Evolutionary conservation across 2,329 filamentous ascomycete genomes (phyloP), one percentile per base, ranked within the genome.

Genomic region (Fusarium azukiicola): DNA sequence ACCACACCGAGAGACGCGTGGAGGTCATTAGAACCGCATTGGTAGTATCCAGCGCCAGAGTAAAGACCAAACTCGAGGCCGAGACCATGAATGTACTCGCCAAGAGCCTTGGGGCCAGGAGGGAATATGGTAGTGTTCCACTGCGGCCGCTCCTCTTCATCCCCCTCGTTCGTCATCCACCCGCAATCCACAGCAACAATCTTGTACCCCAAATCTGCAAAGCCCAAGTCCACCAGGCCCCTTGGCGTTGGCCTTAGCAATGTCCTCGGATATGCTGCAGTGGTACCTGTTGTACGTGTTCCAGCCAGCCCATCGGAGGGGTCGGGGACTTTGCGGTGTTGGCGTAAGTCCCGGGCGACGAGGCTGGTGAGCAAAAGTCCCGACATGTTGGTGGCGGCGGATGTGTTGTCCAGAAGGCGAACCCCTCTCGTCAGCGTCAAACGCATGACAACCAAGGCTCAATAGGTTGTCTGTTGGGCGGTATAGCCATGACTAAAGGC

Each of bases 101-200:
- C 89, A 6, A 93, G 82, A 2, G 88, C 90, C 32, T 86, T 87
- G 21, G 91, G 87, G 0, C 90, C 90, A 1, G 90, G 90, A 0
- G 92, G 92, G 42, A 93, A 93, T 2, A 89, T 79, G 0, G 84
- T 87, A 11, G 84, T 77, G 71, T 93, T 91, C 88, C 90, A 93
- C 17, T 90, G 88, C 6, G 92, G 84, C 27, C 86, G 86, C 3
- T 89, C 90, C 14, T 91, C 84, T 0, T 85, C 81, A 49, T 90
- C 86, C 7, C 88, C 84, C 12, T 87, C 82, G 21, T 78, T 79
- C 0, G 85, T 81, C 32, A 86, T 88, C 93, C 93, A 94, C 1
- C 93, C 93, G 70, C 92, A 94, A 79, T 94, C 93, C 0, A 90
- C 88, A 0, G 91, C 92, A 44, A 94, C 90, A 71, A 90, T 90